Evolutionary conservation across 2,329 filamentous ascomycete species (phyloP).

Genomic region (Hymenoscyphus fraxineus): DNA sequence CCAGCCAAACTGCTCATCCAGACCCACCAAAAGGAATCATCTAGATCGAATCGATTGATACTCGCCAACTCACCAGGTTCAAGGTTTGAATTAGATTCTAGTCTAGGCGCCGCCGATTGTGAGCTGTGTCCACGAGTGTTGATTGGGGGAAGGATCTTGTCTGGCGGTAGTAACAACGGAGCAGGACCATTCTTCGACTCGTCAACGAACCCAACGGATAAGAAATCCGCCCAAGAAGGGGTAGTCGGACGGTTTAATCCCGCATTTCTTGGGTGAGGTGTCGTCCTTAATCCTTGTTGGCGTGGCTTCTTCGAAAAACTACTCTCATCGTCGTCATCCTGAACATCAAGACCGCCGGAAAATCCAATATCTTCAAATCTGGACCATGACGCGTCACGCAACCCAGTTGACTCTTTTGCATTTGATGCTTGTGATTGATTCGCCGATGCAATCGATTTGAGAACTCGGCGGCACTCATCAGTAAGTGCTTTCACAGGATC

Average conservation of each 20-base stretch:
- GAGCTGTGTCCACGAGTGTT: slow-evolving; percentile 76
- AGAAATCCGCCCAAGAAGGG: slow-evolving; percentile 96
- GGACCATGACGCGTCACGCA: slow-evolving; percentile 90
- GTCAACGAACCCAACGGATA: slow-evolving; percentile 88
- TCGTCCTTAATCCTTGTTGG: slow-evolving; percentile 54
- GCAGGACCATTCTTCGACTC: slow-evolving; percentile 59
- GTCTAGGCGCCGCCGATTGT: slow-evolving; percentile 72
- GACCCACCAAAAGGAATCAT: slow-evolving; percentile 99
- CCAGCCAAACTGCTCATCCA: slow-evolving; percentile 96
- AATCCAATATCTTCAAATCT: slow-evolving; percentile 95
- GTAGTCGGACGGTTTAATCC: slow-evolving; percentile 77
- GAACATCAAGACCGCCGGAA: slow-evolving; percentile 67
- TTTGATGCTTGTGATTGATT: slow-evolving; percentile 79
- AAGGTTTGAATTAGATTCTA: slow-evolving; percentile 65
- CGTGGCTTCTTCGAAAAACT: slow-evolving; percentile 35
- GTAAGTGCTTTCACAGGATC: slow-evolving; percentile 86
- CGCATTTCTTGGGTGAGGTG: slow-evolving; percentile 62
- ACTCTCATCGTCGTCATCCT: slow-evolving; percentile 54
- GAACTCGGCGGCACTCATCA: slow-evolving; percentile 87
- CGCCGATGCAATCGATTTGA: slow-evolving; percentile 80
- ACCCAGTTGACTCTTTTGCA: slow-evolving; percentile 65
- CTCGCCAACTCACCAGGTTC: slow-evolving; percentile 94
- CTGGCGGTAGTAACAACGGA: slow-evolving; percentile 78
- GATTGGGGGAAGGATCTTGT: slow-evolving; percentile 86
- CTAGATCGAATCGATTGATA: slow-evolving; percentile 78